A percentile compares a stretch with the other conserved stretches of the same genome.
Evolutionary conservation across 768 basidiomycete species (phyloP).

Genomic region (Dioszegia crocea): DNA sequence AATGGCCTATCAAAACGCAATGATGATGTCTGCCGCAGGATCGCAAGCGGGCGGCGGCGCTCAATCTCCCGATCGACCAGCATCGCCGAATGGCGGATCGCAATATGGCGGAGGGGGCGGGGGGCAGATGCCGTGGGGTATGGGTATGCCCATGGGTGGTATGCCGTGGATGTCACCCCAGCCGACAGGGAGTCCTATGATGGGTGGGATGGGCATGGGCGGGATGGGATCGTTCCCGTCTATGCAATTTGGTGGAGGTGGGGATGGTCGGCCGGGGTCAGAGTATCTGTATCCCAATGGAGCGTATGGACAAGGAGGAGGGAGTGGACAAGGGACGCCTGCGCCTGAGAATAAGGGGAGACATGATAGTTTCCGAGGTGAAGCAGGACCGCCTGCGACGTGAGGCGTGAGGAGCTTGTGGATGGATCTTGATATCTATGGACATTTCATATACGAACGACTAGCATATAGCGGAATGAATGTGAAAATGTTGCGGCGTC

Average conservation of each 20-base stretch:
- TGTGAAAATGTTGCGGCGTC: no score
- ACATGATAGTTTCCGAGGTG: not conserved
- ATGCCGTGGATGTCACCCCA: slow-evolving; percentile 14
- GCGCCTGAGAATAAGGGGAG: not conserved
- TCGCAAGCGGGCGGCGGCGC: slow-evolving; percentile 3
- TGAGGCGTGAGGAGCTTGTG: not conserved
- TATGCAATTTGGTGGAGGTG: not conserved
- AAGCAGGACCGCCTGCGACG: not conserved
- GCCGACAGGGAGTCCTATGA: slow-evolving; percentile 6
- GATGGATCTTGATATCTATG: not conserved
- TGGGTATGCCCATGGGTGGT: not conserved
- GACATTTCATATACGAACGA: not conserved
- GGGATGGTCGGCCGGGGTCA: not conserved
- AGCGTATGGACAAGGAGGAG: not conserved
- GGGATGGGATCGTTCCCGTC: slow-evolving; percentile 3
- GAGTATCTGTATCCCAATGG: slow-evolving; percentile 2
- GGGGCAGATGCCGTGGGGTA: not conserved
- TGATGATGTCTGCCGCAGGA: slow-evolving; percentile 23
- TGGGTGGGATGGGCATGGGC: slow-evolving; percentile 6
- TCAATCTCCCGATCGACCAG: slow-evolving; percentile 7
- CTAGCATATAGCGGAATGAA: not conserved
- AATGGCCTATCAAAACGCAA: slow-evolving; percentile 50
- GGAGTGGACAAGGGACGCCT: not conserved
- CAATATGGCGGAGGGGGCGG: slow-evolving; percentile 6
- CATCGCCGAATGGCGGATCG: slow-evolving; percentile 3